These are phyloP conservation scores for Trypanosoma avium DNA, from an alignment of 208 protist species.

Conservation along the genomic window DNA sequence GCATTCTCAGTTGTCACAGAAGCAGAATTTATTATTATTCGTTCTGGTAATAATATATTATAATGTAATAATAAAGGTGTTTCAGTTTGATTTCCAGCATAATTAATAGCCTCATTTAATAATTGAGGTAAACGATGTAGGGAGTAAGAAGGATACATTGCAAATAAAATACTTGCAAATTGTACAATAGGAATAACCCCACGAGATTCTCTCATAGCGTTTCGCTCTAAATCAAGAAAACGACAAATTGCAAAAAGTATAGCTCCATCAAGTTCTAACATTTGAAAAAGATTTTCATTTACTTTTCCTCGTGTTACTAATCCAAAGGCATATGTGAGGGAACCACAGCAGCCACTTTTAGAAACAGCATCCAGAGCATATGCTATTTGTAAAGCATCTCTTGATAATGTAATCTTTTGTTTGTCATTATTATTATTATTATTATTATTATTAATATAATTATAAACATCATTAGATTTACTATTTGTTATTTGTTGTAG, in stretches of 20 bases:
- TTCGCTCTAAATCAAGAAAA: constrained; percentile 34
- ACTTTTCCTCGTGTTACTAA: constrained; percentile 41
- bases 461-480: neutral
- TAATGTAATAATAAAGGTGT: constrained; percentile 55
- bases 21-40: constrained; percentile 42
- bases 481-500: neutral
- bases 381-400: constrained; percentile 47
- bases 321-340: constrained; percentile 69
- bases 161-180: constrained; percentile 48
- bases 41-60: constrained; percentile 55
- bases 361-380: constrained; percentile 70
- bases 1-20: constrained; percentile 5
- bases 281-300: constrained; percentile 52
- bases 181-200: constrained; percentile 63
- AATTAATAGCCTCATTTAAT: constrained; percentile 41
- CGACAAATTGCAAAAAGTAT: constrained; percentile 57
- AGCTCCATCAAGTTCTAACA: constrained; percentile 46
- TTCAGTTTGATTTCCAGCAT: constrained; percentile 41
- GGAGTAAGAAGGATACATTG: constrained; percentile 76
- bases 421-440: no score
- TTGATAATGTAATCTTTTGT: no score
- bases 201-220: neutral
- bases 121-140: constrained; percentile 42
- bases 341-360: constrained; percentile 39
- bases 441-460: no score